Conservation (phyloP, 805 yeast species). For the Candida cerambycidarum region DNA sequence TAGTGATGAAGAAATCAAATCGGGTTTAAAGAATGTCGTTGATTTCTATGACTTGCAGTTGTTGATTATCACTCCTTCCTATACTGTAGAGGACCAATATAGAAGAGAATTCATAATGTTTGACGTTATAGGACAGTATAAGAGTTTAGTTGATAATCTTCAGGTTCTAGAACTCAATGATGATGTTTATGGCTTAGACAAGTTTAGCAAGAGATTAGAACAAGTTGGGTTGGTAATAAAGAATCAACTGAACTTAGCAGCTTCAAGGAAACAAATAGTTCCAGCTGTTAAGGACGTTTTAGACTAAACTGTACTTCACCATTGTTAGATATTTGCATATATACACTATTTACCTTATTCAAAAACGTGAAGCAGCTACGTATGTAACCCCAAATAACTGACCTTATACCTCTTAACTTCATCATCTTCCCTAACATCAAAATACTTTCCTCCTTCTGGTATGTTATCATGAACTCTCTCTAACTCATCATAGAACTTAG, state of each 20-base stretch:
- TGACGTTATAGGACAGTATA: not conserved
- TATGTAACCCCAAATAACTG: constrained; percentile 21
- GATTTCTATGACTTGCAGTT: constrained; percentile 25
- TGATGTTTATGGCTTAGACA: constrained; percentile 21
- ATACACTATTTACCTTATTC: too few species aligned
- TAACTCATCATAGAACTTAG: constrained; percentile 18
- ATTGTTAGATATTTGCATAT: too few species aligned
- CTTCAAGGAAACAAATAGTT: constrained; percentile 85
- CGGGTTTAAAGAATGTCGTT: constrained; percentile 21
- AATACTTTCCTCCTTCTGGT: not conserved
- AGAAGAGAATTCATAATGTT: constrained; percentile 12
- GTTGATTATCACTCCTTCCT: constrained; percentile 39
- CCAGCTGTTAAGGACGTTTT: constrained; percentile 50
- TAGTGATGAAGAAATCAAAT: constrained; percentile 21
- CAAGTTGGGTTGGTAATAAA: constrained; percentile 22
- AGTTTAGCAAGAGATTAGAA: constrained; percentile 5
- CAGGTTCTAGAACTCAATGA: constrained; percentile 24
- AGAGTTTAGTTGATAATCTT: not conserved
- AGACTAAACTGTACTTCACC: too few species aligned
- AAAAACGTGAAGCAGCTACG: too few species aligned
- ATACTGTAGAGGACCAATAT: constrained; percentile 32
- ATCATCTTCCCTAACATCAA: constrained; percentile 17
- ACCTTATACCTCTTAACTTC: constrained; percentile 18
- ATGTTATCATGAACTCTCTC: constrained; percentile 17
- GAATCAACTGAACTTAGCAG: constrained; percentile 53